Evolutionary conservation across 1,284 basidiomycete genomes (phyloP).

Genomic region (Meira nashicola): DNA sequence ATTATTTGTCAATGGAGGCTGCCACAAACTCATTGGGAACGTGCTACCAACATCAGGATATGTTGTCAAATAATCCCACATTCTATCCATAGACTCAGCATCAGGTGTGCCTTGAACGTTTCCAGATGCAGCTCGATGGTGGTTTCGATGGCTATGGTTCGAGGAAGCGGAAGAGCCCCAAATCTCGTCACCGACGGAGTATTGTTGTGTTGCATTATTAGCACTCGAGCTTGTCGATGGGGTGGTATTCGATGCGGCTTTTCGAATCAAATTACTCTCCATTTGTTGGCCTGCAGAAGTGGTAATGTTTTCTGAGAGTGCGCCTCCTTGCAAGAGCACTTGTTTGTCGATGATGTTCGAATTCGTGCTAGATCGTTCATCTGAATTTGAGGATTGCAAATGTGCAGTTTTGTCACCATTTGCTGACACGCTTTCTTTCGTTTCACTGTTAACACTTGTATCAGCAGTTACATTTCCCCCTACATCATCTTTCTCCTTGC

Average conservation of each 20-base stretch:
- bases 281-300: neutral
- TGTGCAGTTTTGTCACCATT: neutral
- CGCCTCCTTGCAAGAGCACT: neutral
- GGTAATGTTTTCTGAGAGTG: neutral
- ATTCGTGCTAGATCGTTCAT: too few species aligned
- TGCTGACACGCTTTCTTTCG: neutral
- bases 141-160: neutral
- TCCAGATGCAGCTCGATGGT: neutral
- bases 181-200: conserved; percentile 6
- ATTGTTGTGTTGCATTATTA: conserved; percentile 4
- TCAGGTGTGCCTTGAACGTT: neutral
- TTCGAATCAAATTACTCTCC: neutral
- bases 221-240: neutral
- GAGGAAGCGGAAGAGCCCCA: neutral
- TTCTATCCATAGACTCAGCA: conserved; percentile 5
- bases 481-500: neutral
- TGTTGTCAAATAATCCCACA: conserved; percentile 11
- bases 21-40: conserved; percentile 7
- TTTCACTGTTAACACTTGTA: neutral
- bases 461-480: neutral
- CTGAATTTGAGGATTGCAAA: neutral
- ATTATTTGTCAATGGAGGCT: neutral
- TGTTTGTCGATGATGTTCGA: neutral
- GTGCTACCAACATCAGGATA: conserved; percentile 5
- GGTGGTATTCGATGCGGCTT: neutral